Evolutionary conservation across 2,329 filamentous ascomycete species (phyloP), one percentile per base, ranked within the genome.

Genomic region (Niveomyces coronatus): DNA sequence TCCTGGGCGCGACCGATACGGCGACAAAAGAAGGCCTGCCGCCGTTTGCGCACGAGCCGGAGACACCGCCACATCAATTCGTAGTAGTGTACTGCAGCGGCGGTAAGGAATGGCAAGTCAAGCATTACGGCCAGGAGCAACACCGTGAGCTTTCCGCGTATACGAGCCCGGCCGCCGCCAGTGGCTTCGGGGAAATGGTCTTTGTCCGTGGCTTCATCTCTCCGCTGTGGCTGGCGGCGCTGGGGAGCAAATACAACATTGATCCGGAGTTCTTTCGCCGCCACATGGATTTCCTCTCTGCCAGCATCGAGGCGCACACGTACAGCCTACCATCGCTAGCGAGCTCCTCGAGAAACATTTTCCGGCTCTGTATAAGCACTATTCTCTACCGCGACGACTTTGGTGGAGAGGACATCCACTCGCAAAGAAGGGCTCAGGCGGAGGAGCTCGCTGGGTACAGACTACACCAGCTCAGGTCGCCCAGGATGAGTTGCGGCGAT

Each of bases 161-260:
- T n/a, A n/a, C n/a, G n/a, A n/a, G n/a, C n/a, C n/a, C n/a, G n/a
- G n/a, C n/a, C n/a, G n/a, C n/a, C n/a, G n/a, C n/a, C n/a, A n/a
- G n/a, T n/a, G n/a, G n/a, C n/a, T n/a, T n/a, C n/a, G n/a, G n/a
- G n/a, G n/a, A 44, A 19, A 27, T 44, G 10, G 20, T 44, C 9
- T 41, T 44, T 23, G 35, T 44, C 16, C 34, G 34, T 18, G 42
- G 42, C 30, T 41, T 31, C 20, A 26, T 41, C n/a, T 38, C 42
- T 5, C 38, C 42, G 8, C 24, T 24, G 15, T 44, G 42, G 42
- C 5, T 44, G 10, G 31, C 34, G 2, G 30, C 31, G 3, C n/a
- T 44, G 20, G 38, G 39, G 10, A 41, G 34, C 34, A 44, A 39
- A 19, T 44, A 41, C 26, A 44, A 41, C 11, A 36, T 44, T 17